Evolutionary conservation across 192 early-diverging fungal genomes (phyloP).

Genomic region (Umbelopsis sp.): DNA sequence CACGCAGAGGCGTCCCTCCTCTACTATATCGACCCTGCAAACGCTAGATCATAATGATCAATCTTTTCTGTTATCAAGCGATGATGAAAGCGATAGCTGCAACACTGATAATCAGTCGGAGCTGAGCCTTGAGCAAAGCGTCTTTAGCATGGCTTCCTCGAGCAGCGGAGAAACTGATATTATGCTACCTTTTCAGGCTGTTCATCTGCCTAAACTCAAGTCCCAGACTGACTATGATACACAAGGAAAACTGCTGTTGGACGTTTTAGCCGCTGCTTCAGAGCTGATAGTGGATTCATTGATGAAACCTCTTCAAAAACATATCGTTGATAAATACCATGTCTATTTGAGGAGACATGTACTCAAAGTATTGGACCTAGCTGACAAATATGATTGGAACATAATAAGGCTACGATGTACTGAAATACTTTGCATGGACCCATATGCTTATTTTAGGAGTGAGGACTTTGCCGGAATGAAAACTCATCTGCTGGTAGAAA

Average conservation of each 20-base stretch:
- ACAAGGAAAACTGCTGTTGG: conserved; percentile 15
- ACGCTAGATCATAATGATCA: neutral
- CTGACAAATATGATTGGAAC: conserved; percentile 16
- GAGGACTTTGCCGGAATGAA: conserved; percentile 3
- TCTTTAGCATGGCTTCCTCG: neutral
- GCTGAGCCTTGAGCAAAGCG: conserved; percentile 3
- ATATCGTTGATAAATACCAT: conserved; percentile 13
- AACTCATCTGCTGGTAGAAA: conserved; percentile 1
- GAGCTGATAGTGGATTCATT: conserved; percentile 16
- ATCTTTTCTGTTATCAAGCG: conserved; percentile 1
- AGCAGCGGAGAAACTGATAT: conserved; percentile 15
- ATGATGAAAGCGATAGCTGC: conserved; percentile 13
- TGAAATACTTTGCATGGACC: conserved; percentile 21
- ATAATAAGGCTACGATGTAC: conserved; percentile 18
- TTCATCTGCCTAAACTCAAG: conserved; percentile 1
- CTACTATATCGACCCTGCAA: neutral
- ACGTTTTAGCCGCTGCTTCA: conserved; percentile 11
- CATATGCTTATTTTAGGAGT: conserved; percentile 4
- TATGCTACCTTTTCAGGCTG: neutral
- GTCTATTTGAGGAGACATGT: conserved; percentile 10
- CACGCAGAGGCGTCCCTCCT: neutral
- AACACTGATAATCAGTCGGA: neutral
- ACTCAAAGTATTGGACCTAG: conserved; percentile 1
- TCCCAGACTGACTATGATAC: conserved; percentile 11
- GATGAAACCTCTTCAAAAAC: conserved; percentile 3